Percentiles rank a stretch among this genome's conserved stretches.
Conservation (phyloP, 345 rosid genomes). For the Salix suchowensis region DNA sequence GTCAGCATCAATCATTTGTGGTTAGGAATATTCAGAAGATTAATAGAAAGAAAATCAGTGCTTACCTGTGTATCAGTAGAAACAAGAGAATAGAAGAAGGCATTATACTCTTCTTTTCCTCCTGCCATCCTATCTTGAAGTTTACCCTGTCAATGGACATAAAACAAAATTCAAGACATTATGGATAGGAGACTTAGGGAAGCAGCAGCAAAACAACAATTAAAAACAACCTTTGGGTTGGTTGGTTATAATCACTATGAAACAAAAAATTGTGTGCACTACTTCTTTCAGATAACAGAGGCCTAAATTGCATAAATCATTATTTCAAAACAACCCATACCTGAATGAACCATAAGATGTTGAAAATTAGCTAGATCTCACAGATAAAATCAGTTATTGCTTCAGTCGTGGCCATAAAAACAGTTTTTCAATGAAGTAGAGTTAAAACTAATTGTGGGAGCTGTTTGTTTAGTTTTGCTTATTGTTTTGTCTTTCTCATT, state of each 20-base stretch:
- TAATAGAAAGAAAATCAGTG: background rate
- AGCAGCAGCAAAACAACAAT: background rate
- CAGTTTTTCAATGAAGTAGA: background rate
- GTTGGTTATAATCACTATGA: no score
- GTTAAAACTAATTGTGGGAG: no score
- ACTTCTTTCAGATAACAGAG: no score
- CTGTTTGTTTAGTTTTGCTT: no score
- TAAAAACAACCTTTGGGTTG: background rate
- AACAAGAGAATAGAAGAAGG: constrained; percentile 93
- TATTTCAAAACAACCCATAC: no score
- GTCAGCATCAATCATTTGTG: background rate
- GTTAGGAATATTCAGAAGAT: background rate
- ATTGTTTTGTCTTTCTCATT: no score
- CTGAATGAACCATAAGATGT: background rate
- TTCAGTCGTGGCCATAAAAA: background rate
- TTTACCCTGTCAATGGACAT: constrained; percentile 57
- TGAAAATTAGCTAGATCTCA: background rate
- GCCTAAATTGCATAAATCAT: no score
- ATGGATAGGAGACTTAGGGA: background rate
- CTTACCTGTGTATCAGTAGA: constrained; percentile 91
- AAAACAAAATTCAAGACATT: background rate
- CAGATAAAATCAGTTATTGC: background rate
- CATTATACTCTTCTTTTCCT: constrained; percentile 96
- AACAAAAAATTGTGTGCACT: no score
- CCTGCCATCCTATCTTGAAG: constrained; percentile 96